Evolutionary conservation across 2,329 filamentous ascomycete species (phyloP).

Genomic region (Albophoma yamanashiensis): DNA sequence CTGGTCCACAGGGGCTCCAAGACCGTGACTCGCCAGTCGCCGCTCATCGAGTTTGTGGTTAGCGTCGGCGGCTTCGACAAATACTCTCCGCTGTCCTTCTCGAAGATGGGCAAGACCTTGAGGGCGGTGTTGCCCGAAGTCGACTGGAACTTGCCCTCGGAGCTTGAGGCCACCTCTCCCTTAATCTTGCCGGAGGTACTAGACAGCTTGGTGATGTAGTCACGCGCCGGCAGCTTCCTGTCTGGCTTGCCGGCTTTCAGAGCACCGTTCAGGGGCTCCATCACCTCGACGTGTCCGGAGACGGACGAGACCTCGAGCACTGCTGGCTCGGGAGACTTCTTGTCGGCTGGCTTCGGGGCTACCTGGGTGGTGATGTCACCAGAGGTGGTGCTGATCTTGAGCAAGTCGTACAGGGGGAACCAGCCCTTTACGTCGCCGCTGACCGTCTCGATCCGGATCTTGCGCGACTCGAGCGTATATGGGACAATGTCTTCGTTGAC

Average conservation of each 20-base stretch:
- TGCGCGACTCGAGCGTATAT: conserved; percentile 31
- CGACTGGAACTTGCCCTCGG: conserved; percentile 21
- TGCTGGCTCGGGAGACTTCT: conserved; percentile 24
- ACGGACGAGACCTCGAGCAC: conserved; percentile 27
- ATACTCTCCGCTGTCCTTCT: conserved; percentile 10
- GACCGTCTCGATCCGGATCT: conserved; percentile 29
- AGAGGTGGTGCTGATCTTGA: conserved; percentile 32
- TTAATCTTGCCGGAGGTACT: conserved; percentile 33
- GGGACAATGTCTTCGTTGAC: conserved; percentile 15
- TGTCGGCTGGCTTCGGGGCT: conserved; percentile 26
- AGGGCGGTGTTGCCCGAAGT: conserved; percentile 30
- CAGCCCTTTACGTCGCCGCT: conserved; percentile 34
- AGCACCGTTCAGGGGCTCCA: conserved; percentile 25
- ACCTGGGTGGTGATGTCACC: conserved; percentile 31
- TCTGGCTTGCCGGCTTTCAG: conserved; percentile 8
- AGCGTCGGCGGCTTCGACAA: conserved; percentile 19
- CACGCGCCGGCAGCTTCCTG: conserved; percentile 28
- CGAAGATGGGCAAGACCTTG: conserved; percentile 31
- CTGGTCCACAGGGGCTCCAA: conserved; percentile 33
- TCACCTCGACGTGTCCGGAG: conserved; percentile 31
- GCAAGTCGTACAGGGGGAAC: conserved; percentile 39
- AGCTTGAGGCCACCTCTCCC: conserved; percentile 28
- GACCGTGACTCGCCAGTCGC: conserved; percentile 25
- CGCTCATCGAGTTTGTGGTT: conserved; percentile 33
- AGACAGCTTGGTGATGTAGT: conserved; percentile 34